Conservation (phyloP, 2,329 filamentous ascomycete genomes). For the Botryotinia narcissicola region DNA sequence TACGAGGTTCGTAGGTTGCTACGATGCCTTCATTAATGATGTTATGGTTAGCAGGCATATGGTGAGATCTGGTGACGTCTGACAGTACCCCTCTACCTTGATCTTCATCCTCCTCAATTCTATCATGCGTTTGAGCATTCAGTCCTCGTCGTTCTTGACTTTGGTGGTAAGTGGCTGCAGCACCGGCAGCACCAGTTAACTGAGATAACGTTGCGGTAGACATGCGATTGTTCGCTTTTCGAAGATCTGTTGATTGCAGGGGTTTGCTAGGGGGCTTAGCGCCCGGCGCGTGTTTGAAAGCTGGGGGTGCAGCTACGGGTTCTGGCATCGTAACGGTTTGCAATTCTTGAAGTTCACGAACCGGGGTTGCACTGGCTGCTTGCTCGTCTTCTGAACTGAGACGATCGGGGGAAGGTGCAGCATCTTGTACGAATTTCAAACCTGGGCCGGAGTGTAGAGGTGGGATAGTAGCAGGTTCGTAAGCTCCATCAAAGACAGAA, state of each 20-base stretch:
- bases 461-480: slow-evolving; percentile 31
- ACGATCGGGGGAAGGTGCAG: slow-evolving; percentile 50
- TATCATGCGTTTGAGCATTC: slow-evolving; percentile 26
- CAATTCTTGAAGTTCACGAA: slow-evolving; percentile 54
- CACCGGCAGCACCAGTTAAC: slow-evolving; percentile 66
- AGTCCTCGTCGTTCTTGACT: slow-evolving; percentile 30
- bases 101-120: slow-evolving; percentile 37
- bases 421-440: slow-evolving; percentile 45
- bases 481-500: slow-evolving; percentile 32
- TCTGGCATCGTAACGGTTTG: slow-evolving; percentile 60
- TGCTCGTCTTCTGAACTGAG: slow-evolving; percentile 58
- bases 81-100: slow-evolving; percentile 42
- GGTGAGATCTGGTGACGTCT: slow-evolving; percentile 37
- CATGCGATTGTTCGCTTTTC: slow-evolving; percentile 78
- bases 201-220: slow-evolving; percentile 80
- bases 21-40: slow-evolving; percentile 40
- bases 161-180: slow-evolving; percentile 46
- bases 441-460: slow-evolving; percentile 38
- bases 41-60: slow-evolving; percentile 39
- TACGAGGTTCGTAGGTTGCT: slow-evolving; percentile 29
- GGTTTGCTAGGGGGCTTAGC: slow-evolving; percentile 67
- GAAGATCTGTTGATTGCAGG: slow-evolving; percentile 72
- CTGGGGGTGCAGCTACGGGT: slow-evolving; percentile 74
- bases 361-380: slow-evolving; percentile 41
- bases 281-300: slow-evolving; percentile 73